A percentile compares a stretch with the other conserved stretches of the same genome.
Conservation (phyloP, 2,329 filamentous ascomycete genomes). For the Paecilomyces sp. region DNA sequence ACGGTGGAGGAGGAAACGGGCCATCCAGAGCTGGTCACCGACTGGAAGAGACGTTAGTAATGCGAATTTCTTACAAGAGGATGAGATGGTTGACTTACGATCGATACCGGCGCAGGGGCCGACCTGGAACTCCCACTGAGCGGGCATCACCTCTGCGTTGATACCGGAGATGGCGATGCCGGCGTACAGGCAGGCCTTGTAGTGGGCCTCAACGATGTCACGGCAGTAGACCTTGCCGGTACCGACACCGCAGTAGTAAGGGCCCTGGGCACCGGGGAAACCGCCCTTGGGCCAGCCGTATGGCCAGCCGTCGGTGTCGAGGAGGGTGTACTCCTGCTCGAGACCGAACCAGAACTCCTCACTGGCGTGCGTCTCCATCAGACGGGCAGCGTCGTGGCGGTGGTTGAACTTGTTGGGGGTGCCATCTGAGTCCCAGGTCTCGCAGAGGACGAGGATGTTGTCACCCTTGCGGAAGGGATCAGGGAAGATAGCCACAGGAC, state of each 20-base stretch:
- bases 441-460: conserved; percentile 89
- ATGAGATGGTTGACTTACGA: conserved; percentile 48
- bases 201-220: conserved; percentile 94
- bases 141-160: conserved; percentile 98
- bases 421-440: conserved; percentile 91
- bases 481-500: conserved; percentile 79
- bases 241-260: conserved; percentile 97
- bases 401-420: conserved; percentile 98
- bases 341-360: conserved; percentile 96
- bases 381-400: conserved; percentile 81
- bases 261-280: conserved; percentile 86
- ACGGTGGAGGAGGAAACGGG: conserved; percentile 79
- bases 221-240: conserved; percentile 95
- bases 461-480: conserved; percentile 84
- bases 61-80: background rate
- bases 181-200: conserved; percentile 82
- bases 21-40: conserved; percentile 95
- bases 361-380: conserved; percentile 79
- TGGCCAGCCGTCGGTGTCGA: conserved; percentile 77
- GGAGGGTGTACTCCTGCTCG: conserved; percentile 94
- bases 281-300: conserved; percentile 87
- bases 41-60: conserved; percentile 42
- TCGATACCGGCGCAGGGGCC: conserved; percentile 82
- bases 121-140: conserved; percentile 97
- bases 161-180: conserved; percentile 93